These are phyloP conservation scores for Bolboschoenoplectus hybrid DNA, from an alignment of 202 grass and related monocot species.

Conservation along the genomic window DNA sequence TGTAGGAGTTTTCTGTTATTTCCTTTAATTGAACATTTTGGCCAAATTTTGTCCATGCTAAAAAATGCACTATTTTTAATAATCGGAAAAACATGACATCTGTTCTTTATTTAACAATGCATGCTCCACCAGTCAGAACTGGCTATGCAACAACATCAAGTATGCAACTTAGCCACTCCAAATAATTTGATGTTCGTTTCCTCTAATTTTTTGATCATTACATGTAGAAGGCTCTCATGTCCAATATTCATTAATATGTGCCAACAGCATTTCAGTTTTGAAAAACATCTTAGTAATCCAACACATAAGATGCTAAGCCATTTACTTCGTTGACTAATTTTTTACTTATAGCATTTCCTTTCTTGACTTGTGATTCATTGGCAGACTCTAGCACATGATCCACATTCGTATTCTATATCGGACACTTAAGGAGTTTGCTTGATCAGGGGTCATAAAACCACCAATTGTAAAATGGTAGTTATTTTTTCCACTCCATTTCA, in stretches of 20 bases:
- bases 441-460: neutral
- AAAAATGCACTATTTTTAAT: neutral
- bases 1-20: neutral
- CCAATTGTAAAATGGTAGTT: neutral
- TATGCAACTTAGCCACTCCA: neutral
- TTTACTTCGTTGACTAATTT: neutral
- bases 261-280: neutral
- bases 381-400: constrained; percentile 75
- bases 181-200: neutral
- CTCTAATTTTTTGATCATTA: neutral
- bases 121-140: neutral
- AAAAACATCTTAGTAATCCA: neutral
- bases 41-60: constrained; percentile 15
- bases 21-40: neutral
- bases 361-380: constrained; percentile 35
- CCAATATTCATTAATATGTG: constrained; percentile 10
- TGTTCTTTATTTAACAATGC: constrained; percentile 21
- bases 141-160: neutral
- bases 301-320: neutral
- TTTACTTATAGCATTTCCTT: neutral
- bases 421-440: constrained; percentile 35
- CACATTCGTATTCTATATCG: constrained; percentile 53
- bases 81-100: neutral
- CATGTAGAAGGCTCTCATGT: neutral
- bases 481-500: neutral